Evolutionary conservation across 225 moss, liverwort and hornwort species (phyloP), one percentile per base, ranked within the genome.

Genomic region (Rhytidiadelphus loreus): DNA sequence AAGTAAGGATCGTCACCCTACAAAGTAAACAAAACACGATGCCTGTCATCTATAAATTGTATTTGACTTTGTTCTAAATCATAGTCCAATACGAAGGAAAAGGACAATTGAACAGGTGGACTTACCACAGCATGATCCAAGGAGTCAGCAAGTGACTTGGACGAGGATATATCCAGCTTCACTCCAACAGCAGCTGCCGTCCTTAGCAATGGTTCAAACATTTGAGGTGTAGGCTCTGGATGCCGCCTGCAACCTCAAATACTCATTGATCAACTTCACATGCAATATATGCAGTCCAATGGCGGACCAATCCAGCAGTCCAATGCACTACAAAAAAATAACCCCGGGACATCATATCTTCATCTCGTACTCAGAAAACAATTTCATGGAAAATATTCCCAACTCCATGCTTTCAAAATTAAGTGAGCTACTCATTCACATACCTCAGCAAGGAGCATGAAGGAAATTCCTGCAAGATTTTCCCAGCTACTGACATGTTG

Each of bases 1-100:
- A 99, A 99, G 87, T 97, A 99, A 43, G 97, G 99, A 91, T 99
- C 99, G 75, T 90, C 92, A 52, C 94, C 94, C 98, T 98, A 88
- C 80, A 86, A 57, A 65, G 61, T 35, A 56, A 88, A 24, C 77
- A 79, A 76, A 82, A 66, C 24, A 89, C 16, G 16, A 73, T 37
- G 39, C 15, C 22, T 60, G 81, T 91, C 82, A 76, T 81, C 85
- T 28, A 48, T 86, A 60, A 39, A 68, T 58, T 78, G 33, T 16
- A 68, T 53, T 83, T 6, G 56, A 56, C 41, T 75, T 68, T 57
- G 20, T 56, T 46, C 48, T n/a, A n/a, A 78, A 65, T 50, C 78
- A 24, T 61, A 28, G 43, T 69, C 32, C 33, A 37, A 62, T 63
- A 79, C 79, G 74, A 80, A 73, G 33, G 7, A 50, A 69, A 48